These are phyloP conservation scores for Dryadomyces sulphureus DNA, from an alignment of 2,329 filamentous ascomycete genomes.

Conservation along the genomic window DNA sequence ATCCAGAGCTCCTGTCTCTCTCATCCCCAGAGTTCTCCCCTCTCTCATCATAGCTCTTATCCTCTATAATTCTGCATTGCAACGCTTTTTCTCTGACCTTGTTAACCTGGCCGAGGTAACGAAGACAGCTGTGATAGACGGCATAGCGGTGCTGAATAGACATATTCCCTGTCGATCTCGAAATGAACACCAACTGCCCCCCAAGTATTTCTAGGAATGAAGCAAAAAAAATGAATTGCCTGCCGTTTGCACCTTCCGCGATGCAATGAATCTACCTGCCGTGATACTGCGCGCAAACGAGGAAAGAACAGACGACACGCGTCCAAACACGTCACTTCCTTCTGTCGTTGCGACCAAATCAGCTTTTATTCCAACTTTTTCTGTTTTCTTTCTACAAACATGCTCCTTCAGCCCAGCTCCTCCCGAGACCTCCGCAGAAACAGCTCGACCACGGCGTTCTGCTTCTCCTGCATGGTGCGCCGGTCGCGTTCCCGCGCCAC, in stretches of 20 bases:
- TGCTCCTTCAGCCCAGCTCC: constrained; percentile 6
- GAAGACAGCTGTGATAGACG: neutral
- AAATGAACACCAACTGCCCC: no score
- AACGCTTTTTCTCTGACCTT: neutral
- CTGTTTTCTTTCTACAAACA: neutral
- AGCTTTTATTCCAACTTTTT: neutral
- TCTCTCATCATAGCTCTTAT: neutral
- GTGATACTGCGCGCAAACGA: no score
- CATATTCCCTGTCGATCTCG: constrained; percentile 4
- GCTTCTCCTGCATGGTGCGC: constrained; percentile 46
- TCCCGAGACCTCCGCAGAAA: constrained; percentile 33
- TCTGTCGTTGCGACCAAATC: no score
- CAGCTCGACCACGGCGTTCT: constrained; percentile 51
- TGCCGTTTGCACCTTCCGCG: no score
- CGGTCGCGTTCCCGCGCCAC: constrained; percentile 35
- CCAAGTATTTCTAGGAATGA: no score
- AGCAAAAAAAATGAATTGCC: no score
- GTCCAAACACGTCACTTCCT: no score
- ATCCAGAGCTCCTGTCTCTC: no score
- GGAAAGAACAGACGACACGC: no score
- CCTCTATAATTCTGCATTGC: neutral
- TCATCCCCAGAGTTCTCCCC: no score
- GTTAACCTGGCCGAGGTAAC: constrained; percentile 2
- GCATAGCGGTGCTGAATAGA: constrained; percentile 8
- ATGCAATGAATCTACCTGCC: no score